phyloP scores from a whole-genome alignment of 371 early-diverging fungal species.

The Umbelopsis sp. region DNA sequence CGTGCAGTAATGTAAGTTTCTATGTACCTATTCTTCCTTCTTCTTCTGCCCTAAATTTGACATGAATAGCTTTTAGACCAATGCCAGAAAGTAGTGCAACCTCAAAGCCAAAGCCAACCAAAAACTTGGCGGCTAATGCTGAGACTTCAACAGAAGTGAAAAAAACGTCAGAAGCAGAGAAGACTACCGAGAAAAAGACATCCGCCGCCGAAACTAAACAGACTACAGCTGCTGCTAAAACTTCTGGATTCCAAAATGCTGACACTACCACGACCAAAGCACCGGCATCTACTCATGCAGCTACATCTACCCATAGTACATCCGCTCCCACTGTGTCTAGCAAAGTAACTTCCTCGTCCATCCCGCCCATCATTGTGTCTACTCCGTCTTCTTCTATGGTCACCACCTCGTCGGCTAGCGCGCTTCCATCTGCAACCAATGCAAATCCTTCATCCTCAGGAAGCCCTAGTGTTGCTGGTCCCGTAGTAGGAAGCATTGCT shows the following conservation, averaged over 20 bases:
- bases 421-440: background rate
- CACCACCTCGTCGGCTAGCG: background rate
- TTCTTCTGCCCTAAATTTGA: background rate
- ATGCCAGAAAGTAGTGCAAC: background rate
- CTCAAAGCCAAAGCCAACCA: background rate
- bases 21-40: background rate
- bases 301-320: background rate
- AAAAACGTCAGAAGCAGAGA: background rate
- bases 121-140: background rate
- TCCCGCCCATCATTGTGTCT: background rate
- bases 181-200: background rate
- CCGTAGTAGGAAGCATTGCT: conserved; percentile 9
- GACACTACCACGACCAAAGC: background rate
- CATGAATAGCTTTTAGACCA: background rate
- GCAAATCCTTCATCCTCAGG: background rate
- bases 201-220: background rate
- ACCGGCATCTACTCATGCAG: background rate
- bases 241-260: background rate
- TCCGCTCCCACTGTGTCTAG: background rate
- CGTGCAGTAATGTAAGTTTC: background rate
- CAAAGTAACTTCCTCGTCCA: background rate
- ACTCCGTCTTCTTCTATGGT: background rate
- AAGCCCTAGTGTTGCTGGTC: conserved; percentile 6
- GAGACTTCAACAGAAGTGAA: background rate
- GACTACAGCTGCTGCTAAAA: background rate